These are phyloP conservation scores for Detonula confervacea DNA, from an alignment of 352 stramenopile genomes.

Conservation along the genomic window DNA sequence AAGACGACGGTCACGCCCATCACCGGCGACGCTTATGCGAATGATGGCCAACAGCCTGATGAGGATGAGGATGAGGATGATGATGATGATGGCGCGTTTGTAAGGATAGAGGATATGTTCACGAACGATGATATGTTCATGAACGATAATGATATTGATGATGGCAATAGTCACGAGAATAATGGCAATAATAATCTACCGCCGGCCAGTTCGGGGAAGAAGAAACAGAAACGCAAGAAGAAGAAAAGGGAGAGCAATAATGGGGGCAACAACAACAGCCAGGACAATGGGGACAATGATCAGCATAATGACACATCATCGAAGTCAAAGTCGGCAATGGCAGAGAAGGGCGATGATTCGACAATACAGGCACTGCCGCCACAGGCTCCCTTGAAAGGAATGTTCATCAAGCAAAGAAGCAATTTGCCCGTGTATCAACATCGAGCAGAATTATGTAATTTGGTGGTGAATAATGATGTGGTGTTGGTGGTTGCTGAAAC, in stretches of 20 bases:
- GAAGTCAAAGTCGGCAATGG: not conserved
- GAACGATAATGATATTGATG: too few relatives aligned
- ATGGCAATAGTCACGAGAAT: too few relatives aligned
- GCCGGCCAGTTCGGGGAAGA: not conserved
- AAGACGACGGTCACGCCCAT: not conserved
- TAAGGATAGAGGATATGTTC: too few relatives aligned
- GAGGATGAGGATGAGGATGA: too few relatives aligned
- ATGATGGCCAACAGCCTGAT: too few relatives aligned
- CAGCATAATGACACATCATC: constrained; percentile 5
- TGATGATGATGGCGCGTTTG: too few relatives aligned
- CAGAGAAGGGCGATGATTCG: not conserved
- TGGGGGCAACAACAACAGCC: too few relatives aligned
- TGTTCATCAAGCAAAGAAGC: constrained; percentile 43
- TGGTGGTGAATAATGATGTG: constrained; percentile 66
- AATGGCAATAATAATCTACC: not conserved
- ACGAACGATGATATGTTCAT: too few relatives aligned
- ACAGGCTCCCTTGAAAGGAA: constrained; percentile 32
- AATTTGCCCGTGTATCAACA: constrained; percentile 77
- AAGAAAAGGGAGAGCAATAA: constrained; percentile 20
- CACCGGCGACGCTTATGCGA: too few relatives aligned
- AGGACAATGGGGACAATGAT: not conserved
- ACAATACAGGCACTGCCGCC: not conserved
- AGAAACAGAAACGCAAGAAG: constrained; percentile 17
- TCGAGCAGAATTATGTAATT: constrained; percentile 58
- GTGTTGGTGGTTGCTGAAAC: constrained; percentile 78